phyloP scores from a whole-genome alignment of 2,329 filamentous ascomycete species.

The Coleophoma crateriformis region DNA sequence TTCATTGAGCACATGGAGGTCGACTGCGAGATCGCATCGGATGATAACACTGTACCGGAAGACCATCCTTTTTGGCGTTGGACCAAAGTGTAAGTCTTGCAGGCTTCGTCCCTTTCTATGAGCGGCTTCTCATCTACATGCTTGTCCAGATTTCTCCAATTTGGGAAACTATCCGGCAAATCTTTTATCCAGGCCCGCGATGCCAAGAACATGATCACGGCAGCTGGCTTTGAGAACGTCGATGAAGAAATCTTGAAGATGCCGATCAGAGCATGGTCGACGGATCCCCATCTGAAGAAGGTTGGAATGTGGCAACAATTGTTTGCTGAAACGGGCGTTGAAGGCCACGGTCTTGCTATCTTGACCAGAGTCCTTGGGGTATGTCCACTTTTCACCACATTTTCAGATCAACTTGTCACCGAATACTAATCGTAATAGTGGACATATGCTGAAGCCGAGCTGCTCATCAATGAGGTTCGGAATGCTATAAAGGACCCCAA shows the following conservation, averaged over 20 bases:
- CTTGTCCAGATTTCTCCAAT: slow-evolving; percentile 24
- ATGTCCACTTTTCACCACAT: background rate
- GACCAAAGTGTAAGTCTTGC: slow-evolving; percentile 25
- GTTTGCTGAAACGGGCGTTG: slow-evolving; percentile 8
- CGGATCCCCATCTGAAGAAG: slow-evolving; percentile 18
- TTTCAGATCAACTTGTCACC: background rate
- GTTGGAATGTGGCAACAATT: slow-evolving; percentile 11
- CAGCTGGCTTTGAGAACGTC: slow-evolving; percentile 22
- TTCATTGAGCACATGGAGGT: slow-evolving; percentile 19
- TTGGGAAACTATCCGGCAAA: slow-evolving; percentile 30
- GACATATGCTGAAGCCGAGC: slow-evolving; percentile 7
- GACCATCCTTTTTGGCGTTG: slow-evolving; percentile 33
- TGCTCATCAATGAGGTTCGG: slow-evolving; percentile 6
- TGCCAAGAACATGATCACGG: slow-evolving; percentile 8
- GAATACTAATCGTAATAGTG: slow-evolving; percentile 4
- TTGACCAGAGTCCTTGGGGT: slow-evolving; percentile 10
- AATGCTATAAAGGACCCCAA: slow-evolving; percentile 3
- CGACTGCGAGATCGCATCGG: slow-evolving; percentile 22
- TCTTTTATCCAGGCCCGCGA: slow-evolving; percentile 23
- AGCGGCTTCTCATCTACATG: background rate
- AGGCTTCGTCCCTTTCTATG: background rate
- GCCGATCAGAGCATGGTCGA: slow-evolving; percentile 25
- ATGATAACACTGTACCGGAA: slow-evolving; percentile 36
- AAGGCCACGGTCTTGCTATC: slow-evolving; percentile 8
- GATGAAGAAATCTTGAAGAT: slow-evolving; percentile 15